Evolutionary conservation across 2,329 filamentous ascomycete species (phyloP), one percentile per base, ranked within the genome.

Genomic region (Exophiala xenobiotica): DNA sequence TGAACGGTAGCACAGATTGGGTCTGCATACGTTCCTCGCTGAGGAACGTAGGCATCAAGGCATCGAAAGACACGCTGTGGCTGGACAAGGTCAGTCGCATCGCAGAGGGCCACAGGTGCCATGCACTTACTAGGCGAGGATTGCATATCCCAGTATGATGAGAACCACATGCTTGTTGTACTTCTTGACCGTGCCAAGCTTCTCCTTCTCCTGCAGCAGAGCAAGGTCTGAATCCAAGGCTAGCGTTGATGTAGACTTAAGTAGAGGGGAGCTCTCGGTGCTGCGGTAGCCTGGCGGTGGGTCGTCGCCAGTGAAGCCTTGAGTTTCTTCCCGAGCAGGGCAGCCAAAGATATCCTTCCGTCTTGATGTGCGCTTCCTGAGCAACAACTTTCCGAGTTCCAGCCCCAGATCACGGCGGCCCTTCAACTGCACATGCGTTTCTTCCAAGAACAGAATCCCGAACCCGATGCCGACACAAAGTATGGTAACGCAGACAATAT

Each of bases 11-110:
- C 9, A 78, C 57, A 63, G 75, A 70, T n/a, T 71, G 62, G 12
- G 75, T 57, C 27, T 57, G 39, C 44, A 53, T 53, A 6, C 46
- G 44, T 14, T 54, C 54, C 38, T 88, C 88, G 68, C 88, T 92
- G 65, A 99, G 82, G 61, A 99, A 90, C 1, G 96, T 88, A 0
- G 93, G 92, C 62, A 97, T 85, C 42, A 97, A 80, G 65, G 96
- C 88, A 70, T 99, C 93, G 63, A 95, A 93, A 0, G 91, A 95
- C 71, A 99, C 96, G 9, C 92, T 96, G 73, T 97, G 92, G 74
- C 91, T 96, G 64, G 33, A 56, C 24, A 22, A 16, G 41, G 64
- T 66, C 57, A 70, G 64, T 35, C 27, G 23, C 60, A 54, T 49
- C 63, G 44, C 61, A 60, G 53, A 38, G 26, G 12, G 22, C 18